phyloP scores from a whole-genome alignment of 495 filamentous ascomycete species.

The Aspergillus panamensis region DNA sequence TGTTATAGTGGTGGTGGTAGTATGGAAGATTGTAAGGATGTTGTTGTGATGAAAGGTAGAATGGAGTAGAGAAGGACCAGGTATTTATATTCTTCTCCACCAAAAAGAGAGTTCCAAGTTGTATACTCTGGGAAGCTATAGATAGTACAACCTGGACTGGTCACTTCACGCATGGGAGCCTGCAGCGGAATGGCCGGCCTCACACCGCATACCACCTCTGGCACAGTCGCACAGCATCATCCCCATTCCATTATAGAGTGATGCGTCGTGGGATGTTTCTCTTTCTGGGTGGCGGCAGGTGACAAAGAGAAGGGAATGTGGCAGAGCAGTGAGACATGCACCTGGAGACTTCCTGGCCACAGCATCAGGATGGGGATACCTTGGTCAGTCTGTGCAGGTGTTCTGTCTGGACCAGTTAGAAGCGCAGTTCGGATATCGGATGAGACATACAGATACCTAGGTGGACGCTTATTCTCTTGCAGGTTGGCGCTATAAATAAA shows the following conservation, averaged over 20 bases:
- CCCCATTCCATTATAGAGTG: background rate
- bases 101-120: background rate
- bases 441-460: constrained; percentile 11
- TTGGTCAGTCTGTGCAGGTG: background rate
- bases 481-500: background rate
- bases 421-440: background rate
- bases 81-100: constrained; percentile 10
- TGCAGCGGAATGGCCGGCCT: constrained; percentile 1
- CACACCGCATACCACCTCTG: background rate
- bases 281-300: background rate
- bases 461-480: background rate
- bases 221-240: background rate
- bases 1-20: background rate
- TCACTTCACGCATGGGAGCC: background rate
- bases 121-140: no score
- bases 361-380: background rate
- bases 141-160: background rate
- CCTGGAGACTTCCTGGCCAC: background rate
- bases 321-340: background rate
- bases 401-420: background rate
- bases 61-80: background rate
- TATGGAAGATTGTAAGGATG: background rate
- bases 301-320: background rate
- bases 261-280: background rate
- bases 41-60: background rate